Conservation (phyloP, 257 asterid species). For the Solanum clarkiae region DNA sequence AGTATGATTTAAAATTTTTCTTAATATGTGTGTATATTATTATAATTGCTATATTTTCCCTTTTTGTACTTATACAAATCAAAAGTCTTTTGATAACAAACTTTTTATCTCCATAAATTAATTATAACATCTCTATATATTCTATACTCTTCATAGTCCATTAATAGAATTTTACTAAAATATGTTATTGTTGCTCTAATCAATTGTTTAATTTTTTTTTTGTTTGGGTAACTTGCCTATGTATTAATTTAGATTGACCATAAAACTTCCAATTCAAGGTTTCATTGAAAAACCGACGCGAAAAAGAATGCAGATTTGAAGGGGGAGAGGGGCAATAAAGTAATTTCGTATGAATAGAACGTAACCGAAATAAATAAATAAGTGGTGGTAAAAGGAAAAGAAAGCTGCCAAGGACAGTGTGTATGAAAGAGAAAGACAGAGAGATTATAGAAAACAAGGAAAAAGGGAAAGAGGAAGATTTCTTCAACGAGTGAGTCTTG, state of each 20-base stretch:
- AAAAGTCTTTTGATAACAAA: too few relatives aligned
- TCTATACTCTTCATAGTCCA: too few relatives aligned
- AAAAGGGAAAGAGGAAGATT: conserved; percentile 21
- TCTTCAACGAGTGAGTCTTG: conserved; percentile 33
- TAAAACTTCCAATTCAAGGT: neutral
- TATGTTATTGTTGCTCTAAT: neutral
- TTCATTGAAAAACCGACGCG: neutral
- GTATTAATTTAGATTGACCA: neutral
- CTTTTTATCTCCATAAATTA: too few relatives aligned
- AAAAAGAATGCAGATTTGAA: neutral
- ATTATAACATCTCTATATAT: too few relatives aligned
- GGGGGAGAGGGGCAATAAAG: neutral
- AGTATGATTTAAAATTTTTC: too few relatives aligned
- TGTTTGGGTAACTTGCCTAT: neutral
- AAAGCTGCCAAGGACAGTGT: conserved; percentile 23
- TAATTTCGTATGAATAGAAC: neutral
- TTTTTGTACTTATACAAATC: too few relatives aligned
- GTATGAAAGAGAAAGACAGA: neutral
- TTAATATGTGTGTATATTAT: too few relatives aligned
- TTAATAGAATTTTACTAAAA: too few relatives aligned
- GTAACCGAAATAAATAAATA: conserved; percentile 9
- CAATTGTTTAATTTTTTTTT: neutral
- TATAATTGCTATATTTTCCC: too few relatives aligned
- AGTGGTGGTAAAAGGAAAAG: conserved; percentile 46
- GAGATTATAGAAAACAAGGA: conserved; percentile 9